Evolutionary conservation across 345 rosid genomes (phyloP).

Genomic region (Heritiera littoralis): DNA sequence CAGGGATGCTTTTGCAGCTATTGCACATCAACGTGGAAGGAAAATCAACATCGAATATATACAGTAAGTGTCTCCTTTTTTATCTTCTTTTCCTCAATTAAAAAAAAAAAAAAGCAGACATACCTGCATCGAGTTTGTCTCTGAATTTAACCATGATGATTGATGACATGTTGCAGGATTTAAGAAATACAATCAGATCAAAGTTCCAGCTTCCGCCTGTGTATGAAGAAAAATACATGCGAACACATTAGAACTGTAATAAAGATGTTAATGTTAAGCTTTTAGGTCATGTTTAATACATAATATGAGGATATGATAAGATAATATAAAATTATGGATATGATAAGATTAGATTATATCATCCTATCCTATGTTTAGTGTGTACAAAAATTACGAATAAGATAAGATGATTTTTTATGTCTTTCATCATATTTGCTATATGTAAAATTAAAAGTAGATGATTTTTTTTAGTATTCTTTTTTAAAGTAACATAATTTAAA

Average conservation of each 20-base stretch:
- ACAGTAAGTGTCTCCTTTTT: constrained; percentile 26
- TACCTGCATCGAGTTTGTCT: background rate
- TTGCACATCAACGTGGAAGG: constrained; percentile 17
- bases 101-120: background rate
- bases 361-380: no score
- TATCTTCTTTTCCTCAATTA: background rate
- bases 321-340: no score
- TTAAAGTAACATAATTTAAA: no score
- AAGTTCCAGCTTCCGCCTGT: background rate
- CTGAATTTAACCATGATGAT: constrained; percentile 14
- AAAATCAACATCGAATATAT: constrained; percentile 39
- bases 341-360: no score
- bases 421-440: no score
- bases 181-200: background rate
- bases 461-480: no score
- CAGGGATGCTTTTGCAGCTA: constrained; percentile 33
- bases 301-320: no score
- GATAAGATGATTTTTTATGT: no score
- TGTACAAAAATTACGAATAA: no score
- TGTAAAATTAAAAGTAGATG: no score
- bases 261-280: background rate
- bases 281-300: no score
- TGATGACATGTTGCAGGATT: constrained; percentile 16
- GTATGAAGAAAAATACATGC: background rate
- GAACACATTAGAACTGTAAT: background rate